Evolutionary conservation across 768 basidiomycete genomes (phyloP), one percentile per base, ranked within the genome.

Genomic region (Trametopsis cervina): DNA sequence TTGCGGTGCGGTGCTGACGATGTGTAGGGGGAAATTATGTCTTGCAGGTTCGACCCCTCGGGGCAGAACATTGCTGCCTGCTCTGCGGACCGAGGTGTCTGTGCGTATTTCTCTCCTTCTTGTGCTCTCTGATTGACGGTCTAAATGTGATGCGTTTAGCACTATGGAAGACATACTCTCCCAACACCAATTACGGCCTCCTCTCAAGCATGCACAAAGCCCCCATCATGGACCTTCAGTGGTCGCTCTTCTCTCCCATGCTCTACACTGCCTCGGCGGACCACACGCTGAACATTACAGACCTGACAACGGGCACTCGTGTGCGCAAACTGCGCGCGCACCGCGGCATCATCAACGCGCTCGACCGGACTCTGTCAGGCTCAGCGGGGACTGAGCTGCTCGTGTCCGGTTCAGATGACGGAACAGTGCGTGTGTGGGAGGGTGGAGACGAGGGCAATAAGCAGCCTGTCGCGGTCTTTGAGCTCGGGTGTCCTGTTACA

Each of bases 31-130:
- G 96, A 99, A 69, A 89, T 97, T 53, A 54, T 94, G 54, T 88
- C 88, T 56, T 90, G 92, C 69, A 78, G 90, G 56, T 98, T 98
- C 62, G 91, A 95, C 60, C 91, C 93, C 12, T 86, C 86, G 2
- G 96, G 96, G 3, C 85, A 94, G 63, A 89, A 89, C 55, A 81
- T 98, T 49, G 96, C 95, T 35, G 92, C 92, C 7, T 90, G 86
- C 61, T 93, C 90, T 12, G 77, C 86, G 2, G 95, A 99, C 67
- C 74, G 89, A 58, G 83, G 83, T 54, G 83, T 98, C 54, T 95
- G 93, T 90, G 58, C 65, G 90, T 80, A 4, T 24, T 24, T 25
- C 25, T 24, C 21, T 5, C 4, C 25, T 11, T n/a, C n/a, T n/a
- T n/a, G n/a, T n/a, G n/a, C n/a, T n/a, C n/a, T n/a, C n/a, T n/a